These are phyloP conservation scores for Komagataella mondaviorum DNA, from an alignment of 805 yeast genomes.

Conservation along the genomic window DNA sequence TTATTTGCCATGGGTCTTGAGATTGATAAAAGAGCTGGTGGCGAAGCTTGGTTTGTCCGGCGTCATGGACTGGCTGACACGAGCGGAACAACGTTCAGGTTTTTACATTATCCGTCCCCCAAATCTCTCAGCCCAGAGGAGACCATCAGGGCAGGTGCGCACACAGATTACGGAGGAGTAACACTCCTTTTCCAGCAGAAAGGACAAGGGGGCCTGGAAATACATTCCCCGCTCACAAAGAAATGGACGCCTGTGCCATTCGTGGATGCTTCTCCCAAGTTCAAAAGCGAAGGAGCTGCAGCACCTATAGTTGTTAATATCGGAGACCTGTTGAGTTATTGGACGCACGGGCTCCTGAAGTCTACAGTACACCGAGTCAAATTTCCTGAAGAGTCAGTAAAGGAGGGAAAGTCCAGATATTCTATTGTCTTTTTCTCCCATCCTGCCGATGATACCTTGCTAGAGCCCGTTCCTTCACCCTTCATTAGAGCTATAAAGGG, in stretches of 20 bases:
- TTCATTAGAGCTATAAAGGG: conserved; percentile 13
- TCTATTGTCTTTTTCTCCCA: conserved; percentile 73
- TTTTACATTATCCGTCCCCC: conserved; percentile 54
- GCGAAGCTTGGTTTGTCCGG: conserved; percentile 40
- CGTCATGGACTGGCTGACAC: conserved; percentile 34
- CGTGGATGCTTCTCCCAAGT: conserved; percentile 21
- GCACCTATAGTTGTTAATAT: conserved; percentile 65
- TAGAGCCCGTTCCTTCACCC: conserved; percentile 64
- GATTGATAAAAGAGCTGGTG: conserved; percentile 35
- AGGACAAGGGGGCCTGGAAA: conserved; percentile 57
- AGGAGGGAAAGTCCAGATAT: conserved; percentile 49
- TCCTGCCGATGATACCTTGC: conserved; percentile 49
- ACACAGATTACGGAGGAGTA: conserved; percentile 66
- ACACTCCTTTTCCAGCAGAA: conserved; percentile 54
- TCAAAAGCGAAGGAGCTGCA: conserved; percentile 16
- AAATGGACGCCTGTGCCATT: conserved; percentile 52
- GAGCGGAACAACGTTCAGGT: conserved; percentile 53
- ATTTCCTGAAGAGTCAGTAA: conserved; percentile 35
- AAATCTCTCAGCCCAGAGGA: conserved; percentile 30
- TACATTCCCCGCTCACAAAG: conserved; percentile 30
- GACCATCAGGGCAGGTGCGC: conserved; percentile 64
- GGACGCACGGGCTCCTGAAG: conserved; percentile 60
- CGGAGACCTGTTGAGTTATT: conserved; percentile 56
- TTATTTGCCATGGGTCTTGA: conserved; percentile 46
- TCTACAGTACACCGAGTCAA: conserved; percentile 58